Base-by-base conservation (phyloP, 2,329 filamentous ascomycete genomes). In the Penicillium sp. region DNA sequence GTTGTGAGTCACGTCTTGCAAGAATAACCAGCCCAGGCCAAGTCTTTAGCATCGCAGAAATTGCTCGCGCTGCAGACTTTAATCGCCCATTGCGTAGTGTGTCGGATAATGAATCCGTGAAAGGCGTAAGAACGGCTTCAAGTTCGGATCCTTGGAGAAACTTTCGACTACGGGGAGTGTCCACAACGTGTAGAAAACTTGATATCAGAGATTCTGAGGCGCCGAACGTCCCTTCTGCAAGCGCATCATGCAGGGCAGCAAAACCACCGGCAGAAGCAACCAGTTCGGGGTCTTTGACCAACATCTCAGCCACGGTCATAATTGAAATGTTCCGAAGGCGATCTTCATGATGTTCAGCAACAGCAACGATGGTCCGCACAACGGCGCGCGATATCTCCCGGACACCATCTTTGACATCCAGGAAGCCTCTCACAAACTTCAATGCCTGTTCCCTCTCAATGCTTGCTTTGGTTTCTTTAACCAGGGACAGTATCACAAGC, bases 381-480 rank as follows among this genome's bases (percentile, higher is more conserved):
- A 99, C 86, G 0, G 90, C 87, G 55, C 89, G 84, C 1, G 94
- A 95, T 35, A 99, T 83, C 70, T 99, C 93, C 59, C 85, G 83
- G 9, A 95, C 87, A 12, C 94, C 94, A 59, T 91, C 90, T 69
- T 97, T 97, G 60, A 97, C 91, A 69, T 99, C 94, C 3, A 99
- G 79, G 67, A 99, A 99, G 10, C 92, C 90, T 56, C 94, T 86
- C 27, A 97, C 87, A 70, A 99, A 97, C 71, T 99, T 99, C 65
- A 99, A 79, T 13, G 94, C 94, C 74, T 99, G 94, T 72, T 99
- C 94, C 51, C 95, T 85, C 76, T 99, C 94, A 18, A 99, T 90
- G 64, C 93, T 92, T n/a, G 93, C 90, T 72, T 97, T 97, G 68
- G 89, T 88, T 71, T 97, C 94, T 70, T 97, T 97, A 61, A 95